phyloP scores from a whole-genome alignment of 495 filamentous ascomycete species.

The Thozetella sp. region DNA sequence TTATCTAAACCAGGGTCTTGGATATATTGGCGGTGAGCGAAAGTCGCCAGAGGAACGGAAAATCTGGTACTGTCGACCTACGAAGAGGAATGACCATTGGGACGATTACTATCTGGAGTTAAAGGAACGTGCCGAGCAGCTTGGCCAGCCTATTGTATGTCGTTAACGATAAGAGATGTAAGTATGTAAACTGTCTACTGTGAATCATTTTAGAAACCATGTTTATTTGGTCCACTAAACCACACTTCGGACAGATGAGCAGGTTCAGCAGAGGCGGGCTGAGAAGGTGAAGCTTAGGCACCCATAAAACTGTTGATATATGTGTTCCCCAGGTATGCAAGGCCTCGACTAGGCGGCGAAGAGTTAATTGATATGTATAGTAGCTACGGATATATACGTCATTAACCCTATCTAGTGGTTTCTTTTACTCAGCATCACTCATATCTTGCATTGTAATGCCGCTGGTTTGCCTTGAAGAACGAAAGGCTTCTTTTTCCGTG shows the following conservation, averaged over 20 bases:
- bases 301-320: no score
- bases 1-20: not conserved
- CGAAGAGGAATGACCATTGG: not conserved
- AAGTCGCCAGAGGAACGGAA: not conserved
- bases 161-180: not conserved
- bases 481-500: no score
- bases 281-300: not conserved
- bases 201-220: not conserved
- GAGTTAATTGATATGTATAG: no score
- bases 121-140: conserved; percentile 1
- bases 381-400: no score
- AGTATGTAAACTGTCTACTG: not conserved
- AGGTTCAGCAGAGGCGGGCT: not conserved
- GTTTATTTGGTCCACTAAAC: not conserved
- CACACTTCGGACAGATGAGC: not conserved
- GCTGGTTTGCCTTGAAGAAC: no score
- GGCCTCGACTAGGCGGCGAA: no score
- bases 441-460: no score
- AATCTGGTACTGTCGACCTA: not conserved
- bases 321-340: no score
- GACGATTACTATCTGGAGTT: conserved; percentile 1
- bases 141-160: not conserved
- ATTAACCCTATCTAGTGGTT: no score
- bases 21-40: not conserved
- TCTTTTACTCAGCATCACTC: no score